A percentile compares a stretch with the other conserved stretches of the same genome.
These are phyloP conservation scores for Avicennia marina DNA, from an alignment of 257 asterid genomes.

Conservation along the genomic window DNA sequence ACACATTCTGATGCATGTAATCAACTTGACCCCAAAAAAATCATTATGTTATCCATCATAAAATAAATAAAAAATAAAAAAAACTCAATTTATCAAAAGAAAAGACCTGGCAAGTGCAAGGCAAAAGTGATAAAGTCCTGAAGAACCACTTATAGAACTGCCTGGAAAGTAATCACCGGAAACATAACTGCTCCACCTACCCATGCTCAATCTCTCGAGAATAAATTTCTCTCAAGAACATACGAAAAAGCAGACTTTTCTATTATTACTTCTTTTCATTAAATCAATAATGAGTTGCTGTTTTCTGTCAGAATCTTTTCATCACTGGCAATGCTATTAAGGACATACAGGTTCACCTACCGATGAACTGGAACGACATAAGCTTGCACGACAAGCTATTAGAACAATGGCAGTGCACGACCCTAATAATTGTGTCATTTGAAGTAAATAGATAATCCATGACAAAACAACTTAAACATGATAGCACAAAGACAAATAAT, in stretches of 20 bases:
- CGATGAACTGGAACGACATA: neutral
- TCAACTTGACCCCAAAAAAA: neutral
- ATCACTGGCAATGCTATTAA: neutral
- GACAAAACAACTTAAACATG: neutral
- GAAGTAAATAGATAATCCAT: neutral
- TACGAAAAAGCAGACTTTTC: neutral
- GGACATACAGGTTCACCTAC: neutral
- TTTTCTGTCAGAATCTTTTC: neutral
- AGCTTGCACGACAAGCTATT: neutral
- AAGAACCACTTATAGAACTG: neutral
- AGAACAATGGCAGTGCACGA: neutral
- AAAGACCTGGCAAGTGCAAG: conserved; percentile 11
- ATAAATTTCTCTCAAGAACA: neutral
- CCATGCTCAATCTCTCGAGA: neutral
- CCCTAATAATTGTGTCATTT: neutral
- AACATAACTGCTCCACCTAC: neutral
- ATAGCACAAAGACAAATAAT: neutral
- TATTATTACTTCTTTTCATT: neutral
- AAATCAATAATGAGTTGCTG: neutral
- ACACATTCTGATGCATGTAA: neutral
- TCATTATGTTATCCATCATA: neutral
- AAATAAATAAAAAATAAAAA: neutral
- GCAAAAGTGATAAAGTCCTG: neutral
- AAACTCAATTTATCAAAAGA: neutral
- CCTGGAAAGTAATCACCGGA: neutral